These are phyloP conservation scores for Ceriops zippeliana DNA, from an alignment of 345 rosid species.

Conservation along the genomic window DNA sequence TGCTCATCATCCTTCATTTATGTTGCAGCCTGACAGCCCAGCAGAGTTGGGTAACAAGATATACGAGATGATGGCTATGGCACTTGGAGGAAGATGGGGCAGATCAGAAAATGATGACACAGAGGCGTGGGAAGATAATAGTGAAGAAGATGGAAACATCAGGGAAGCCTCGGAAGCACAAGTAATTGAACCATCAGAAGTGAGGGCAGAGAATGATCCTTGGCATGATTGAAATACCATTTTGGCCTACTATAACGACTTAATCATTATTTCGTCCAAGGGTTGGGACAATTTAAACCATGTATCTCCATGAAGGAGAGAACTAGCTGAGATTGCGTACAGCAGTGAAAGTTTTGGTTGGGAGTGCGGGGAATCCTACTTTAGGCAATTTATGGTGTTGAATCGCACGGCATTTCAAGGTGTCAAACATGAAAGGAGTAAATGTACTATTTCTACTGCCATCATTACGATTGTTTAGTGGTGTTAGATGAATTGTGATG, in stretches of 20 bases:
- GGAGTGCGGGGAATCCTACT: too few relatives aligned
- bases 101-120: conserved; percentile 49
- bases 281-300: not conserved
- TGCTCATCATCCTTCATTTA: conserved; percentile 7
- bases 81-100: conserved; percentile 99
- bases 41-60: conserved; percentile 92
- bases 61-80: conserved; percentile 98
- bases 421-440: too few relatives aligned
- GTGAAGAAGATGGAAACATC: conserved; percentile 23
- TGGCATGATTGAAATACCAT: conserved; percentile 51
- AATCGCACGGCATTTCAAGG: too few relatives aligned
- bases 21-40: conserved; percentile 89
- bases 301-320: too few relatives aligned
- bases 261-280: not conserved
- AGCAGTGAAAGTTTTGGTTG: too few relatives aligned
- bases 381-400: too few relatives aligned
- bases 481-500: too few relatives aligned
- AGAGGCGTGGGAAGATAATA: conserved; percentile 22
- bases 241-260: not conserved
- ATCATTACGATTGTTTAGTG: too few relatives aligned
- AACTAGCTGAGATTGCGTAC: too few relatives aligned
- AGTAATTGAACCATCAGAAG: conserved; percentile 92
- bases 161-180: conserved; percentile 41
- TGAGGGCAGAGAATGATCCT: conserved; percentile 79
- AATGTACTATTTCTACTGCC: too few relatives aligned